These are phyloP conservation scores for Dryadomyces quercus-mongolicae DNA, from an alignment of 2,329 filamentous ascomycete species.

Conservation along the genomic window DNA sequence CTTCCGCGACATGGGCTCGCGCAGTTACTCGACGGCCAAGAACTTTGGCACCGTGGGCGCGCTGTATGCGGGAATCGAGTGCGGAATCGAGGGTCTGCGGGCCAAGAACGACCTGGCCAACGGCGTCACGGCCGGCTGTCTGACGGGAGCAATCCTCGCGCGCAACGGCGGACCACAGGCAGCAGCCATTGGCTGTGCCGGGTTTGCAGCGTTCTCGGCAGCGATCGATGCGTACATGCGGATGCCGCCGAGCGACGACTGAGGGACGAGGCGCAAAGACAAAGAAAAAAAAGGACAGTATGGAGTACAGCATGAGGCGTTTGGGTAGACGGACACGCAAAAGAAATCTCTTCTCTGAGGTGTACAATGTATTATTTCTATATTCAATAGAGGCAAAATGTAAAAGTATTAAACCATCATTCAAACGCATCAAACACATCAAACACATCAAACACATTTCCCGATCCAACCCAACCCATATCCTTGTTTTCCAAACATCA, in stretches of 20 bases:
- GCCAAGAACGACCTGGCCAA: constrained; percentile 92
- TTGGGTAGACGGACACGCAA: background rate
- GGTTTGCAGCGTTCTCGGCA: constrained; percentile 85
- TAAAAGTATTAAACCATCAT: background rate
- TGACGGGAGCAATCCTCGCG: constrained; percentile 82
- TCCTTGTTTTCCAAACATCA: background rate
- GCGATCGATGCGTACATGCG: constrained; percentile 91
- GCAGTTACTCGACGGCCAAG: constrained; percentile 73
- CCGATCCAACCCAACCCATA: too few relatives aligned
- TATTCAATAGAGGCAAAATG: background rate
- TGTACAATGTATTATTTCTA: too few relatives aligned
- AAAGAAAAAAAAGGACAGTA: too few relatives aligned
- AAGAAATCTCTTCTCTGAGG: background rate
- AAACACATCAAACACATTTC: too few relatives aligned
- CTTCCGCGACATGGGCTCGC: constrained; percentile 87
- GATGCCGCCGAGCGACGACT: constrained; percentile 52
- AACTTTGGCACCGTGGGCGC: constrained; percentile 93
- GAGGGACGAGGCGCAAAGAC: constrained; percentile 11
- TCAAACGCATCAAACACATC: too few relatives aligned
- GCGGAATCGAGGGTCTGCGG: constrained; percentile 81
- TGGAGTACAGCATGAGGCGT: background rate
- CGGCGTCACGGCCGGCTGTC: constrained; percentile 74
- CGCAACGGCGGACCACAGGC: constrained; percentile 83
- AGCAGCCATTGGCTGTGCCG: constrained; percentile 73
- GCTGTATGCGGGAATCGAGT: constrained; percentile 86